These are phyloP conservation scores for Chlorella vulgaris DNA, from an alignment of 139 green algal species.

Conservation along the genomic window DNA sequence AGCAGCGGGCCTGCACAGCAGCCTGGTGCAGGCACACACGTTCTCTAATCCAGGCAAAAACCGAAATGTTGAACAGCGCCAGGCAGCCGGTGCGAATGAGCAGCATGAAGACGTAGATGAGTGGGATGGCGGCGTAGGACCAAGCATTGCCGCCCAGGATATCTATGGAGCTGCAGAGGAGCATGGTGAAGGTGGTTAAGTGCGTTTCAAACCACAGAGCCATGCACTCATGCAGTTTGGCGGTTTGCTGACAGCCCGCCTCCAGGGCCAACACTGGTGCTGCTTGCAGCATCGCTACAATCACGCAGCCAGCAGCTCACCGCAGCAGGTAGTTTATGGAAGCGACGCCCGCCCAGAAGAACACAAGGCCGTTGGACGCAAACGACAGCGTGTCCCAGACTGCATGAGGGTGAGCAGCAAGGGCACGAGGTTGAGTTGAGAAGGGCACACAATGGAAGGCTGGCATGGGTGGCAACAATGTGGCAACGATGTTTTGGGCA, in stretches of 20 bases:
- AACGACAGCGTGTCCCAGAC: conserved; percentile 63
- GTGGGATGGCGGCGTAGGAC: conserved; percentile 44
- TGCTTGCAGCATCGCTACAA: too few relatives aligned
- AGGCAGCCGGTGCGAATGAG: conserved; percentile 51
- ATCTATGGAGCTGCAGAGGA: conserved; percentile 4
- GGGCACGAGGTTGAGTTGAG: background rate
- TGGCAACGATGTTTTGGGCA: too few relatives aligned
- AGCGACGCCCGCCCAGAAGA: conserved; percentile 83
- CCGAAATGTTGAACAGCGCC: conserved; percentile 38
- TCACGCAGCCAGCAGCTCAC: too few relatives aligned
- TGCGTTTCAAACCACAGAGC: background rate
- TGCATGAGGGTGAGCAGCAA: conserved; percentile 8
- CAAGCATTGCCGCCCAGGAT: conserved; percentile 28
- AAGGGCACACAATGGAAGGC: background rate
- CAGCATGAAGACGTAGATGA: conserved; percentile 64
- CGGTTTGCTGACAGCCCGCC: too few relatives aligned
- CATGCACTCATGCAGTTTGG: background rate
- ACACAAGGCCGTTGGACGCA: conserved; percentile 76
- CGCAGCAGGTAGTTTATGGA: conserved; percentile 83
- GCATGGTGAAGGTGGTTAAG: background rate
- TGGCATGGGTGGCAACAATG: too few relatives aligned
- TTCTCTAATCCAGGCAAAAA: conserved; percentile 36
- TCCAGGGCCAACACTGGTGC: too few relatives aligned
- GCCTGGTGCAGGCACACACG: background rate
- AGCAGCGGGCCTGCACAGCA: too few relatives aligned